These are phyloP conservation scores for Candida xyloterini DNA, from an alignment of 805 yeast genomes.

Conservation along the genomic window DNA sequence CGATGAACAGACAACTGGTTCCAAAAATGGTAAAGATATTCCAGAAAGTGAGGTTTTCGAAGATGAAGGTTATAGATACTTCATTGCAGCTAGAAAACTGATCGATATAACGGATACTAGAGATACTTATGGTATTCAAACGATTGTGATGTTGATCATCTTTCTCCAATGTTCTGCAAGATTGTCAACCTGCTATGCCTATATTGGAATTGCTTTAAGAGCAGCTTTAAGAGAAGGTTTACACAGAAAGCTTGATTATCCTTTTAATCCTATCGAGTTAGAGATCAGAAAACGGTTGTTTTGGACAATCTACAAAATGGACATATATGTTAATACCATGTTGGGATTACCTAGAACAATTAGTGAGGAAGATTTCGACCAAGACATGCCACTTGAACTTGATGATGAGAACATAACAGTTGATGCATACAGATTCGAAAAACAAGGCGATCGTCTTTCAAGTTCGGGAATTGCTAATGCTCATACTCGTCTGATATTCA, in stretches of 20 bases:
- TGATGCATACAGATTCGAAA: conserved; percentile 44
- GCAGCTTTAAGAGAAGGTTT: conserved; percentile 80
- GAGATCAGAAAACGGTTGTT: conserved; percentile 83
- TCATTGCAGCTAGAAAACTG: conserved; percentile 73
- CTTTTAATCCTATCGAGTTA: conserved; percentile 70
- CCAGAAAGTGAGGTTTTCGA: conserved; percentile 42
- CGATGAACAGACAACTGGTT: conserved; percentile 35
- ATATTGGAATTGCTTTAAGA: conserved; percentile 82
- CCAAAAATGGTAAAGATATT: conserved; percentile 25
- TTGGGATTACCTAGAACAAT: conserved; percentile 81
- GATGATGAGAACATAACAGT: conserved; percentile 85
- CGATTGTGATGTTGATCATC: conserved; percentile 80
- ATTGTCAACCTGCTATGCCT: conserved; percentile 81
- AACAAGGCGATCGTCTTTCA: conserved; percentile 52
- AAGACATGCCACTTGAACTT: conserved; percentile 76
- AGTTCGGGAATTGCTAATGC: conserved; percentile 80
- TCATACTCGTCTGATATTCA: conserved; percentile 71
- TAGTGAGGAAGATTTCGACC: conserved; percentile 78
- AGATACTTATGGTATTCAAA: conserved; percentile 78
- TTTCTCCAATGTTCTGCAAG: conserved; percentile 88
- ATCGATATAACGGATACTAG: conserved; percentile 83
- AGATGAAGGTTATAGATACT: conserved; percentile 78
- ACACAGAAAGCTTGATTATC: conserved; percentile 66
- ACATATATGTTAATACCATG: conserved; percentile 82
- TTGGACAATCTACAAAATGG: conserved; percentile 90